These are phyloP conservation scores for Colletotrichum sp. DNA, from an alignment of 2,329 filamentous ascomycete species.

Conservation along the genomic window DNA sequence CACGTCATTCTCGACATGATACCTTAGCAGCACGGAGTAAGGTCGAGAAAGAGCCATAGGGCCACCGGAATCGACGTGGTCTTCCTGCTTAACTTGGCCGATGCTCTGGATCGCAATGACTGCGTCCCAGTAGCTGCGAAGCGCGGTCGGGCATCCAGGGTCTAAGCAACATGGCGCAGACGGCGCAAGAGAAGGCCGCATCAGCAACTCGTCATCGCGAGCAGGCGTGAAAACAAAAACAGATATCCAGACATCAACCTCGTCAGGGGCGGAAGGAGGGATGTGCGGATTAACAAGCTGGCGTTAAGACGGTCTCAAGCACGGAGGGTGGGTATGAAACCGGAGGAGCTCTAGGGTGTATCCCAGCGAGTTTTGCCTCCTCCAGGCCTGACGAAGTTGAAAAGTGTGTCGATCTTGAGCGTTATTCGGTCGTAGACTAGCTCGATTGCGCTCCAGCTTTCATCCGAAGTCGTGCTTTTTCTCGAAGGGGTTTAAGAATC, in stretches of 20 bases:
- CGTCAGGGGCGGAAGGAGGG: neutral
- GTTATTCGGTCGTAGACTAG: neutral
- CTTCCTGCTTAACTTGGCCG: neutral
- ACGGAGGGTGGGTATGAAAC: slow-evolving; percentile 12
- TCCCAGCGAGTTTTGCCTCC: neutral
- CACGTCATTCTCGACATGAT: neutral
- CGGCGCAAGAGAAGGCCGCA: neutral
- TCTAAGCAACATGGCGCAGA: neutral
- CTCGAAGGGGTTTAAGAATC: neutral
- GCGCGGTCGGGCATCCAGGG: neutral
- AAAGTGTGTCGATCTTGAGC: neutral
- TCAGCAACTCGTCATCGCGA: slow-evolving; percentile 9
- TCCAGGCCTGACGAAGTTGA: neutral
- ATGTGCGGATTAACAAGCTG: slow-evolving; percentile 2
- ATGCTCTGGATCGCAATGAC: neutral
- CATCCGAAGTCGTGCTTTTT: slow-evolving; percentile 5
- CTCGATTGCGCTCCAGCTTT: slow-evolving; percentile 3
- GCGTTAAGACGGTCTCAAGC: slow-evolving; percentile 9
- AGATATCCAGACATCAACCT: neutral
- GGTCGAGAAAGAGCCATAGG: neutral
- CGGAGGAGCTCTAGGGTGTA: neutral
- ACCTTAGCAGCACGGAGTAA: neutral
- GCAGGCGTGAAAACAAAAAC: neutral
- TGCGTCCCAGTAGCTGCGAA: neutral
- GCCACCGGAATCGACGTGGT: neutral